Evolutionary conservation across 306 rosid genomes (phyloP).

Genomic region (Quercus agrifolia): DNA sequence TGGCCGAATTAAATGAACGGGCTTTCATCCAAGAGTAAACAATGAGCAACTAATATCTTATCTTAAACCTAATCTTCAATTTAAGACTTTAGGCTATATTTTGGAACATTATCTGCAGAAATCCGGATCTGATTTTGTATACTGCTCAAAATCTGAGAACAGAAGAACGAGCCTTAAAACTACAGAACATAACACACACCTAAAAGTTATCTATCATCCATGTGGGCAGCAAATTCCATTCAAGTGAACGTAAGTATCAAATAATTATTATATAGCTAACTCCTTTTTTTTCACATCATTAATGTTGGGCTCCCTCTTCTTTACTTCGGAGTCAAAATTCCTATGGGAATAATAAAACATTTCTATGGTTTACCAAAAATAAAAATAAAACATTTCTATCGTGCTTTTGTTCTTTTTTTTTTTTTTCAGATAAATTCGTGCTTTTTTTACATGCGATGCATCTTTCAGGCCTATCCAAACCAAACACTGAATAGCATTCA

Average conservation of each 20-base stretch:
- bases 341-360: neutral
- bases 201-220: slow-evolving; percentile 15
- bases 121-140: too few relatives aligned
- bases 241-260: slow-evolving; percentile 16
- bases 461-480: slow-evolving; percentile 10
- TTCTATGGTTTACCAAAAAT: neutral
- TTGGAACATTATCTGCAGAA: too few relatives aligned
- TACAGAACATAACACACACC: neutral
- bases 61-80: too few relatives aligned
- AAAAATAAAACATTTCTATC: too few relatives aligned
- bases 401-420: too few relatives aligned
- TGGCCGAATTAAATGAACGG: neutral
- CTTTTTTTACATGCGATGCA: slow-evolving; percentile 14
- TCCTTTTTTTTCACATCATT: neutral
- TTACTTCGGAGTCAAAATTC: slow-evolving; percentile 13
- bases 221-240: slow-evolving; percentile 13
- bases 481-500: slow-evolving; percentile 4
- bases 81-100: too few relatives aligned
- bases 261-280: neutral
- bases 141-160: too few relatives aligned
- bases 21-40: neutral
- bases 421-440: neutral
- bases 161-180: too few relatives aligned
- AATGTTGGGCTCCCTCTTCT: neutral
- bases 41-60: neutral